Conservation (phyloP, 805 yeast species). For the Teunomyces kruisii region DNA sequence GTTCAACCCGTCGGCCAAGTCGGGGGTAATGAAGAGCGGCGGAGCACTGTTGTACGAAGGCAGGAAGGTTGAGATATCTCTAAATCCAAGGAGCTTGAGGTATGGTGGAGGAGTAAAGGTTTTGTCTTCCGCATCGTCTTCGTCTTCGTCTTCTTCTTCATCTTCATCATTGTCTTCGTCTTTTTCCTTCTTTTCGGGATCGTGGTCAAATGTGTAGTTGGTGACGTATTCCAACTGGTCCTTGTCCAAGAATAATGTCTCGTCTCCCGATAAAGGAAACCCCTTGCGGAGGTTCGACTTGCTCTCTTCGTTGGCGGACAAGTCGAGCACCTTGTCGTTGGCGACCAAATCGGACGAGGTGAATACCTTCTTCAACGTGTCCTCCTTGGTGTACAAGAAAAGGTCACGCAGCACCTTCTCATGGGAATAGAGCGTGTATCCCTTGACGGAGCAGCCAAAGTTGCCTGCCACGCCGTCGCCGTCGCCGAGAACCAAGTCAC, state of each 20-base stretch:
- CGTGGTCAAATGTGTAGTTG: constrained; percentile 36
- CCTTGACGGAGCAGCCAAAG: constrained; percentile 66
- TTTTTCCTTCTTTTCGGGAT: constrained; percentile 12
- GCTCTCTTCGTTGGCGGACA: constrained; percentile 28
- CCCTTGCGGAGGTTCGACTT: constrained; percentile 22
- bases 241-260: constrained; percentile 24
- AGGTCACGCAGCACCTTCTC: constrained; percentile 51
- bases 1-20: constrained; percentile 43
- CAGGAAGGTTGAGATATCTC: constrained; percentile 44
- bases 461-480: constrained; percentile 20
- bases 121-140: constrained; percentile 1
- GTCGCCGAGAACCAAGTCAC: constrained; percentile 58
- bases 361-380: constrained; percentile 51
- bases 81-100: constrained; percentile 68
- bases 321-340: constrained; percentile 25
- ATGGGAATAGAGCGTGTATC: constrained; percentile 61
- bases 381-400: constrained; percentile 55
- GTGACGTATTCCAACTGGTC: constrained; percentile 28
- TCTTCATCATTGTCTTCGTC: constrained; percentile 7
- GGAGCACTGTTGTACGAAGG: constrained; percentile 53
- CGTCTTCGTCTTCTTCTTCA: constrained; percentile 9
- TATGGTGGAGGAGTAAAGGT: constrained; percentile 40
- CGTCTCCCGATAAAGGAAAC: constrained; percentile 18
- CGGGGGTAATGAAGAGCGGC: constrained; percentile 67
- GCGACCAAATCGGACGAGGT: constrained; percentile 49